These are phyloP conservation scores for Panicum miliaceum DNA, from an alignment of 176 grass and related monocot species.

Conservation along the genomic window DNA sequence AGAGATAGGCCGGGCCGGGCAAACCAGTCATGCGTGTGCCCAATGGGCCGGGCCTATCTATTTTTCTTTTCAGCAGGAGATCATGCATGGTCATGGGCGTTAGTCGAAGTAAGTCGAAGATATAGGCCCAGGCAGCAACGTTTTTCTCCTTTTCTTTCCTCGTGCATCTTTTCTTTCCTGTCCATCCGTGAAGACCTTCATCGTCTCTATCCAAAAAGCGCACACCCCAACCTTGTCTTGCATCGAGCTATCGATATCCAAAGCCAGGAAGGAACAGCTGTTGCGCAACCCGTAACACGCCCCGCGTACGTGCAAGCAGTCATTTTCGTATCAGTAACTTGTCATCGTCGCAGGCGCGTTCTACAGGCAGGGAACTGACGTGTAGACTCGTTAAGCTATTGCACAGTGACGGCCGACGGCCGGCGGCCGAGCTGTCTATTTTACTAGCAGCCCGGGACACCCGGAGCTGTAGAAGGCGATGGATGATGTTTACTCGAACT, in stretches of 20 bases:
- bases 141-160: no score
- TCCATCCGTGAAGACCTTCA: no score
- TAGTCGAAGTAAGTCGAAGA: no score
- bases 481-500: slow-evolving; percentile 1
- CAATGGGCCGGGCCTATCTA: no score
- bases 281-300: background rate
- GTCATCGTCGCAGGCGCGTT: background rate
- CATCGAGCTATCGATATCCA: background rate
- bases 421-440: slow-evolving; percentile 35
- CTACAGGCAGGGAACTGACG: slow-evolving; percentile 10
- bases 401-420: background rate
- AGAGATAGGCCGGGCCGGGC: no score
- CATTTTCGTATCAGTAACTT: slow-evolving; percentile 31
- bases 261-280: background rate
- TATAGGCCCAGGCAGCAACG: no score
- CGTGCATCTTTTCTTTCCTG: no score
- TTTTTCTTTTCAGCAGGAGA: no score
- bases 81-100: no score
- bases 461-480: background rate
- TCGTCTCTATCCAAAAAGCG: background rate
- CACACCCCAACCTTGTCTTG: background rate
- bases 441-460: background rate
- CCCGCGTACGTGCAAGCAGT: background rate
- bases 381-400: background rate
- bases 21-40: no score